Base-by-base conservation (phyloP, 192 early-diverging fungal genomes). In the Globomyces pollinis-pini region DNA sequence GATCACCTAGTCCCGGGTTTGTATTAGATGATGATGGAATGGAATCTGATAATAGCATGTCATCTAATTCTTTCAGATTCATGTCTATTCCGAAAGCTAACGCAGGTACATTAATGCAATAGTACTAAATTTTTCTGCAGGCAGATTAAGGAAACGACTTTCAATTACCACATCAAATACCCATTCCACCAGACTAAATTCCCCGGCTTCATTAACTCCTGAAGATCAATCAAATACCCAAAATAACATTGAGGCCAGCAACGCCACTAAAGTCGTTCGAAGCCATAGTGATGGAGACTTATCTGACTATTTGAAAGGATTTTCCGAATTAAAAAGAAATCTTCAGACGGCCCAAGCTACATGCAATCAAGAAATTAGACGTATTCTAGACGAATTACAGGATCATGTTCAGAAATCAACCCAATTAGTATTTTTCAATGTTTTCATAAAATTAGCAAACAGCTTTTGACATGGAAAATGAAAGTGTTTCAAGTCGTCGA, bases 351-450 rank as follows among this genome's bases (percentile, higher is more conserved):
- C 75, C 8, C 76, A 80, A 44, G 50, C 43, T 2, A 67, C 62
- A 2, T 87, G 85, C 62, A 76, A 88, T 59, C 47, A 58, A 5
- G 81, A 86, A 42, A 61, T 91, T 45, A 67, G 77, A 13, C 65
- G 73, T 15, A 81, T 88, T 50, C 80, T 89, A 26, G 64, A 77
- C 34, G 86, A 83, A 38, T 67, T 89, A 2, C 77, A 80, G 54
- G 78, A 82, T 35, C 79, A 77, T 38, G 87, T 88, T 7, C 87
- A 91, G 50, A 70, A 66, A 23, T 70, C 74, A 9, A 56, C 70
- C n/a, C n/a, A n/a, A n/a, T n/a, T n/a, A n/a, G n/a, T n/a, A n/a
- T n/a, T n/a, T n/a, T n/a, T n/a, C n/a, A n/a, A n/a, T n/a, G n/a
- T n/a, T n/a, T n/a, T n/a, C n/a, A n/a, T n/a, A n/a, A n/a, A n/a